These are phyloP conservation scores for Penicillium sclerotigenum DNA, from an alignment of 2,329 filamentous ascomycete genomes.

Conservation along the genomic window DNA sequence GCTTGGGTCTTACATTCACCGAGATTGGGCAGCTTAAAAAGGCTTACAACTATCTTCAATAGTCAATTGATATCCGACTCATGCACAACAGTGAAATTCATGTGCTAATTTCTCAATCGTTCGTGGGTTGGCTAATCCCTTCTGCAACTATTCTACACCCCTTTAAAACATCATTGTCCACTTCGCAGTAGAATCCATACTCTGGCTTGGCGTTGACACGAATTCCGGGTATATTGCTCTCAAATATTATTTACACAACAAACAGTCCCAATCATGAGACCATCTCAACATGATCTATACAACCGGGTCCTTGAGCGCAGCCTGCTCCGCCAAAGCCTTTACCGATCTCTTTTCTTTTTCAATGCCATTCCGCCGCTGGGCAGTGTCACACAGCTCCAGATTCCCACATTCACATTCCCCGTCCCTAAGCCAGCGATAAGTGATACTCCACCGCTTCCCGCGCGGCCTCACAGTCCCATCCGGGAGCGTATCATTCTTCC, in stretches of 20 bases:
- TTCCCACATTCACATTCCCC: conserved; percentile 53
- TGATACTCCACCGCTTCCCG: conserved; percentile 53
- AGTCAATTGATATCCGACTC: too few species aligned
- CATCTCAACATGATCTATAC: not conserved
- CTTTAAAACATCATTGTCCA: too few species aligned
- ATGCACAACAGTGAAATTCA: too few species aligned
- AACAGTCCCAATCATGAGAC: not conserved
- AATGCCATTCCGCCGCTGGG: conserved; percentile 46
- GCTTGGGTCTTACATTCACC: too few species aligned
- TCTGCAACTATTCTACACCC: too few species aligned
- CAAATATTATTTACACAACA: not conserved
- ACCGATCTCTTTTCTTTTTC: conserved; percentile 48
- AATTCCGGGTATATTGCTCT: not conserved
- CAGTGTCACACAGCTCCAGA: conserved; percentile 51
- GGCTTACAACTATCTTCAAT: too few species aligned
- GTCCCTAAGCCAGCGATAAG: conserved; percentile 53
- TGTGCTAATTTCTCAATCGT: too few species aligned
- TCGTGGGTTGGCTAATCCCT: too few species aligned
- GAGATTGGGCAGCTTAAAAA: too few species aligned
- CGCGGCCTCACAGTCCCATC: conserved; percentile 49
- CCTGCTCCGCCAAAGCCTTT: conserved; percentile 14
- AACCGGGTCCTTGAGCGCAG: not conserved
- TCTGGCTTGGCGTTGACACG: too few species aligned
- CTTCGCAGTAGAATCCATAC: too few species aligned
- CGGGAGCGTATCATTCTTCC: conserved; percentile 50